These are phyloP conservation scores for Candida tetrigidarum DNA, from an alignment of 1,139 yeast genomes.

Conservation along the genomic window DNA sequence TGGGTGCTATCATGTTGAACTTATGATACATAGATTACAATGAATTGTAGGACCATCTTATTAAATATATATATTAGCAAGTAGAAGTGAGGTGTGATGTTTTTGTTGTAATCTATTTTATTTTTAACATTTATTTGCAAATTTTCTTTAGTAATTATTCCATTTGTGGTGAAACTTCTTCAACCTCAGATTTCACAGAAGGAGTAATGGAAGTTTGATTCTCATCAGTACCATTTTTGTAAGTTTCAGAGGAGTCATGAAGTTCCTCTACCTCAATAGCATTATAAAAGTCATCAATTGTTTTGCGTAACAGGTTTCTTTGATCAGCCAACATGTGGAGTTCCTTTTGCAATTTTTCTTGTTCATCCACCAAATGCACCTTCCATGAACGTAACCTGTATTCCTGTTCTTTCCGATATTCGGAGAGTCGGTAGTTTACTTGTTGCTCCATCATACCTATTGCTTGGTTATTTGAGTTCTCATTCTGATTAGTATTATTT, in stretches of 20 bases:
- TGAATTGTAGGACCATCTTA: too few species aligned
- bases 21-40: too few species aligned
- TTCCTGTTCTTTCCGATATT: constrained; percentile 57
- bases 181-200: not conserved
- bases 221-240: constrained; percentile 2
- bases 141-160: not conserved
- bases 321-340: constrained; percentile 7
- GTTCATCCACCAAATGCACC: constrained; percentile 56
- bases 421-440: constrained; percentile 52
- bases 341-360: constrained; percentile 28
- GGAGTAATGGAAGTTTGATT: not conserved
- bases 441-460: constrained; percentile 21
- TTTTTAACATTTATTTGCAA: too few species aligned
- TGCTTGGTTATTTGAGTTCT: too few species aligned
- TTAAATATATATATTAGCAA: too few species aligned
- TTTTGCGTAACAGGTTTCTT: constrained; percentile 5
- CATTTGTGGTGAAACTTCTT: not conserved
- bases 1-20: too few species aligned
- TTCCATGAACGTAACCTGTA: constrained; percentile 70
- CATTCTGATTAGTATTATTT: too few species aligned
- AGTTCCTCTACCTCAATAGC: not conserved
- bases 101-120: too few species aligned
- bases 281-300: constrained; percentile 5
- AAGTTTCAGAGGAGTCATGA: not conserved
- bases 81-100: too few species aligned